Percentiles rank a stretch among this genome's conserved stretches.
Evolutionary conservation across 352 stramenopile species (phyloP).

Genomic region (Pythium diclinum): DNA sequence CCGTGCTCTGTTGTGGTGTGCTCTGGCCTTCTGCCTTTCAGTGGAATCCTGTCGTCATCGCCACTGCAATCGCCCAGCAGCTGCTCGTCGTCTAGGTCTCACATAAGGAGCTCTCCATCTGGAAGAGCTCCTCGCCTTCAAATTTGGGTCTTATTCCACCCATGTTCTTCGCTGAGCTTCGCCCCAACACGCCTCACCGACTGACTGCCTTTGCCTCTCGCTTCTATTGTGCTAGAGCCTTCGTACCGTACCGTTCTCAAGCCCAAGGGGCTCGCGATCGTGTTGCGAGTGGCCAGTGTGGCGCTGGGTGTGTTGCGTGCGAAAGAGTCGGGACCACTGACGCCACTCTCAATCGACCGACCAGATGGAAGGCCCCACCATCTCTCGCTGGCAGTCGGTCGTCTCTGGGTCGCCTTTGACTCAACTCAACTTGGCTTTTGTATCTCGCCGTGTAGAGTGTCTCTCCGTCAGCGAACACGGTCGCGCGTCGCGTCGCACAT

Average conservation of each 20-base stretch:
- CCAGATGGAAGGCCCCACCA: slow-evolving; percentile 18
- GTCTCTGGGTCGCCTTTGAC: neutral
- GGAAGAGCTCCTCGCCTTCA: neutral
- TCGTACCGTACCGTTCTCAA: neutral
- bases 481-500: slow-evolving; percentile 14
- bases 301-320: neutral
- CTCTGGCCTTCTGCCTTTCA: neutral
- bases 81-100: neutral
- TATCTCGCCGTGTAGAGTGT: slow-evolving; percentile 3
- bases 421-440: neutral
- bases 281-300: neutral
- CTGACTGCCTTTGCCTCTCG: neutral
- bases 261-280: no score
- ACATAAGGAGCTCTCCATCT: neutral
- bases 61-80: slow-evolving; percentile 3
- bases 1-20: neutral
- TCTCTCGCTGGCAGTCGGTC: neutral
- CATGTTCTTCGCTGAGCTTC: neutral
- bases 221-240: neutral
- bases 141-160: neutral
- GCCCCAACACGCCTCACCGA: neutral
- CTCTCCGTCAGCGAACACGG: neutral
- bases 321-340: slow-evolving; percentile 16
- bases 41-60: neutral
- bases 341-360: slow-evolving; percentile 23